Evolutionary conservation across 306 rosid species (phyloP).

Genomic region (Cucumis hystrix): DNA sequence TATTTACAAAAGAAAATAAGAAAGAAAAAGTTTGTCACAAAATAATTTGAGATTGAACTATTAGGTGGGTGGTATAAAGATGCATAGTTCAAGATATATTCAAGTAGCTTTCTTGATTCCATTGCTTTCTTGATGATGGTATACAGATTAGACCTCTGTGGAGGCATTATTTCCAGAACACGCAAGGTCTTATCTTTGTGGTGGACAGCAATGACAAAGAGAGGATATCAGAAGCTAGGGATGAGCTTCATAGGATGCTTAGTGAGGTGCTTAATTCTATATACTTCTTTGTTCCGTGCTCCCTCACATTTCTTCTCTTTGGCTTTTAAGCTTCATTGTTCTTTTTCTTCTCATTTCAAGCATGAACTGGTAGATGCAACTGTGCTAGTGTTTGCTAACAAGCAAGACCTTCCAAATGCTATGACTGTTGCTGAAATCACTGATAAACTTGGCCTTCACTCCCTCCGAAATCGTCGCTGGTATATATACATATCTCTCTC

Average conservation of each 20-base stretch:
- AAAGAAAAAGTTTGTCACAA: too few species aligned
- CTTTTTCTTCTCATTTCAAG: slow-evolving; percentile 15
- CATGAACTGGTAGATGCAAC: slow-evolving; percentile 57
- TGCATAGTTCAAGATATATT: too few species aligned
- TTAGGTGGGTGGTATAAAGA: too few species aligned
- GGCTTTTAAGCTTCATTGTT: not conserved
- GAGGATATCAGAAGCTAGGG: slow-evolving; percentile 64
- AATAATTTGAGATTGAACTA: too few species aligned
- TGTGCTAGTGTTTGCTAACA: slow-evolving; percentile 45
- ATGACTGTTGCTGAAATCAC: slow-evolving; percentile 68
- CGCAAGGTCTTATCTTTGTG: slow-evolving; percentile 20
- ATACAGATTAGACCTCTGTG: slow-evolving; percentile 76
- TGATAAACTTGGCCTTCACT: slow-evolving; percentile 71
- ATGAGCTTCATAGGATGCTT: slow-evolving; percentile 74
- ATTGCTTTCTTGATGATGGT: not conserved
- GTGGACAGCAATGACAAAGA: slow-evolving; percentile 85
- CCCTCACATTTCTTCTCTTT: not conserved
- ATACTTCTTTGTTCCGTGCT: not conserved
- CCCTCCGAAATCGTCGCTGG: slow-evolving; percentile 82
- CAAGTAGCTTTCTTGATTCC: not conserved
- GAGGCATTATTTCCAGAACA: slow-evolving; percentile 36
- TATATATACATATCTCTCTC: not conserved
- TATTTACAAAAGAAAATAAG: too few species aligned
- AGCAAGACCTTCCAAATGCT: slow-evolving; percentile 53
- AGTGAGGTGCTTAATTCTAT: slow-evolving; percentile 44